A percentile compares a stretch with the other conserved stretches of the same genome.
phyloP scores from a whole-genome alignment of 257 asterid genomes.

The Solanum acaule region DNA sequence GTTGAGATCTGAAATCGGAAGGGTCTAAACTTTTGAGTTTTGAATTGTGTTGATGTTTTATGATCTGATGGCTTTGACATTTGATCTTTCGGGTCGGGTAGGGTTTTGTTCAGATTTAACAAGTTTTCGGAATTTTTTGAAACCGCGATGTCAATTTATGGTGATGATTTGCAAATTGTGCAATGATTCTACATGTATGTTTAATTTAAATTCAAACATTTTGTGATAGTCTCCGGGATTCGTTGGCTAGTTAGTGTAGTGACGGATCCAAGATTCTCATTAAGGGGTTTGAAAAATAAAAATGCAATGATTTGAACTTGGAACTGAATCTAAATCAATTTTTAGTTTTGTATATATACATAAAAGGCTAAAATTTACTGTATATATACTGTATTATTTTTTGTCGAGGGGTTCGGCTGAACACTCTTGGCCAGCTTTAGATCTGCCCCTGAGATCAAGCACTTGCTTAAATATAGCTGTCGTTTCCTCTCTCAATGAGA shows the following conservation, averaged over 20 bases:
- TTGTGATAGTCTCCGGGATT: not conserved
- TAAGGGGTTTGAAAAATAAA: not conserved
- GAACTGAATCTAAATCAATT: not conserved
- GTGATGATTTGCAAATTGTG: not conserved
- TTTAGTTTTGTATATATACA: not conserved
- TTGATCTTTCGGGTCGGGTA: not conserved
- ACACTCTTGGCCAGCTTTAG: not conserved
- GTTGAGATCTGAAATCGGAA: not conserved
- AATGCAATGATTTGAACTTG: not conserved
- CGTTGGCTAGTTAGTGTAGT: not conserved
- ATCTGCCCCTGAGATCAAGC: not conserved
- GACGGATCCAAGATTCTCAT: not conserved
- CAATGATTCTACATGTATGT: not conserved
- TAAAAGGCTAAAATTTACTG: not conserved
- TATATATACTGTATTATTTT: too few species aligned
- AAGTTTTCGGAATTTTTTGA: not conserved
- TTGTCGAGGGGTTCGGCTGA: too few species aligned
- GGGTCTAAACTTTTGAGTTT: not conserved
- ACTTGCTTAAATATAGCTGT: not conserved
- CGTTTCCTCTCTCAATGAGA: not conserved
- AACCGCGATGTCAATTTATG: not conserved
- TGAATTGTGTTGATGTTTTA: not conserved
- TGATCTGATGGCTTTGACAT: not conserved
- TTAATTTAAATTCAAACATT: not conserved
- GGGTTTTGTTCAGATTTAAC: not conserved